phyloP scores from a whole-genome alignment of 2,329 filamentous ascomycete genomes.

The Sclerotinia subarctica region DNA sequence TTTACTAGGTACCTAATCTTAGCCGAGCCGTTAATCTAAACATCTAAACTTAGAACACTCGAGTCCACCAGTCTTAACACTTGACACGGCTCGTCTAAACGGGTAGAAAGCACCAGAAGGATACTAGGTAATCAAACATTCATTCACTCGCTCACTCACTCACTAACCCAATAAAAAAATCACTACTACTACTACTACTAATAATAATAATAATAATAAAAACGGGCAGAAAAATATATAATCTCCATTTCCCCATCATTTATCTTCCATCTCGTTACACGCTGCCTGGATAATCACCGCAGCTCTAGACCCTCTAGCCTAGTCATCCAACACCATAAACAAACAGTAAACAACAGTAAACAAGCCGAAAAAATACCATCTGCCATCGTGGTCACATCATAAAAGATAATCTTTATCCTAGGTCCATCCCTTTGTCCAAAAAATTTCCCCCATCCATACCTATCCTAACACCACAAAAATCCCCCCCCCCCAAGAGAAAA shows the following conservation, averaged over 20 bases:
- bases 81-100: too few species aligned
- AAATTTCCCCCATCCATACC: not conserved
- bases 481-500: not conserved
- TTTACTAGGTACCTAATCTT: too few species aligned
- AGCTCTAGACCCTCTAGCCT: not conserved
- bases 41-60: too few species aligned
- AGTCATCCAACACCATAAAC: not conserved
- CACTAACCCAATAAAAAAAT: too few species aligned
- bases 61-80: too few species aligned
- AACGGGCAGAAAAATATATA: not conserved
- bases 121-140: too few species aligned
- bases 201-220: too few species aligned
- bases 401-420: not conserved
- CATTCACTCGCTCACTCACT: too few species aligned
- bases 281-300: not conserved
- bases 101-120: too few species aligned
- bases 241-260: not conserved
- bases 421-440: not conserved
- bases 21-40: too few species aligned
- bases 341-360: not conserved
- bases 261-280: not conserved
- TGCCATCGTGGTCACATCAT: constrained; percentile 13
- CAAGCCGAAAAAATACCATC: not conserved
- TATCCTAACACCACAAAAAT: constrained; percentile 12
- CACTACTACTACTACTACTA: too few species aligned